Evolutionary conservation across 1,139 yeast species (phyloP), one percentile per base, ranked within the genome.

Genomic region (Diutina mesorugosa): DNA sequence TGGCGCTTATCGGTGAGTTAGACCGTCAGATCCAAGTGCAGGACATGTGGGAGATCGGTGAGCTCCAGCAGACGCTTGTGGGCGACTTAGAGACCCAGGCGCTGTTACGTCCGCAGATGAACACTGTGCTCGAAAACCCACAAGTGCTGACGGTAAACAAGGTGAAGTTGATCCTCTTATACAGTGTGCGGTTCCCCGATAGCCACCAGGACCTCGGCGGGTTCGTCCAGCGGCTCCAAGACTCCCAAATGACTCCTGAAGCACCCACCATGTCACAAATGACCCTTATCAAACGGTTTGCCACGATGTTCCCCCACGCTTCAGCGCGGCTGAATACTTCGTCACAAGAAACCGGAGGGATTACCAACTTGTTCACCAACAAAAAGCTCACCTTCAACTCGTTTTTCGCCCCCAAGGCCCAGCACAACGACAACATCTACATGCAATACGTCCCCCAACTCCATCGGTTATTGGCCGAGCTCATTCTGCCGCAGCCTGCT

Each of bases 1-100:
- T 95, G 76, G 83, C 95, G 26, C 76, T 93, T 45, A 90, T 93
- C 7, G 81, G 93, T 47, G 98, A 91, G 65, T 77, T 93, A 55
- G 95, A 91, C 63, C 79, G 81, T 57, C 85, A 84, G 58, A 80
- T 89, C 53, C 78, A 80, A 28, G 63, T 68, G 26, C 77, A 78
- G 57, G 77, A 86, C 60, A 72, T 93, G 55, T 86, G 97, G 87
- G 90, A 86, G 59, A 80, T 90, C 7, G 87, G 96, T 61, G 98
- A 93, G 69, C 73, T 90, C 55, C 97, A 93, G 67, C 99, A 93
- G 69, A 81, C 85, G 30, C 74, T 93, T 57, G 84, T 90, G 1
- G 84, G 95, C 60, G 85, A 81, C 60, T 67, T 76, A 57, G 80
- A 76, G 35, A 66, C 63, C 52, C 74, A 73, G 53, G 68, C 63